phyloP scores from a whole-genome alignment of 768 basidiomycete genomes.

The Phylloporus scabripes region DNA sequence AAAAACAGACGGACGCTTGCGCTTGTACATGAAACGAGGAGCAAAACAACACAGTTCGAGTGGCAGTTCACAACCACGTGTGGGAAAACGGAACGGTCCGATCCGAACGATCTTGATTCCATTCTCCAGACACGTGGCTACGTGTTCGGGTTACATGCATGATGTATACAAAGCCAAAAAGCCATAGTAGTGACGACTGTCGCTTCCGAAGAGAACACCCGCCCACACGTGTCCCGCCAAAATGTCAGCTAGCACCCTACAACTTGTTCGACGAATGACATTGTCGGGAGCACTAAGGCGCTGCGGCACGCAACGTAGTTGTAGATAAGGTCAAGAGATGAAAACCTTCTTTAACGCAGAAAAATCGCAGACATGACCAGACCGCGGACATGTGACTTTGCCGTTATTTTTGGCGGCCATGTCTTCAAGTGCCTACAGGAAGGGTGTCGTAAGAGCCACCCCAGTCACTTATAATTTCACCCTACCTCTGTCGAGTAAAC shows the following conservation, averaged over 20 bases:
- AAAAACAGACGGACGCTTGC: slow-evolving; percentile 4
- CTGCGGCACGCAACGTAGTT: neutral
- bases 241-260: neutral
- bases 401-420: slow-evolving; percentile 81
- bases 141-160: slow-evolving; percentile 14
- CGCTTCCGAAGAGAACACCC: slow-evolving; percentile 21
- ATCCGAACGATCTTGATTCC: slow-evolving; percentile 22
- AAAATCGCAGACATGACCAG: slow-evolving; percentile 59
- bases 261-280: neutral
- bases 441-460: slow-evolving; percentile 11
- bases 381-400: slow-evolving; percentile 78
- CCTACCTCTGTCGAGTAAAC: slow-evolving; percentile 91
- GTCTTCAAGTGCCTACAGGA: slow-evolving; percentile 69
- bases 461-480: slow-evolving; percentile 9
- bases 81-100: slow-evolving; percentile 15
- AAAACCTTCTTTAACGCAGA: slow-evolving; percentile 78
- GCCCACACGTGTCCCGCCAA: slow-evolving; percentile 13
- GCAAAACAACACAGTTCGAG: neutral
- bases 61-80: neutral
- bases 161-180: slow-evolving; percentile 6
- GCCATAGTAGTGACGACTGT: slow-evolving; percentile 3
- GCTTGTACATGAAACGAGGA: slow-evolving; percentile 11
- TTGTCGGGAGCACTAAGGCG: neutral
- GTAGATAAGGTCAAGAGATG: slow-evolving; percentile 56
- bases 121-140: slow-evolving; percentile 18